These are phyloP conservation scores for Aspergillus egyptiacus DNA, from an alignment of 495 filamentous ascomycete species.

Conservation along the genomic window DNA sequence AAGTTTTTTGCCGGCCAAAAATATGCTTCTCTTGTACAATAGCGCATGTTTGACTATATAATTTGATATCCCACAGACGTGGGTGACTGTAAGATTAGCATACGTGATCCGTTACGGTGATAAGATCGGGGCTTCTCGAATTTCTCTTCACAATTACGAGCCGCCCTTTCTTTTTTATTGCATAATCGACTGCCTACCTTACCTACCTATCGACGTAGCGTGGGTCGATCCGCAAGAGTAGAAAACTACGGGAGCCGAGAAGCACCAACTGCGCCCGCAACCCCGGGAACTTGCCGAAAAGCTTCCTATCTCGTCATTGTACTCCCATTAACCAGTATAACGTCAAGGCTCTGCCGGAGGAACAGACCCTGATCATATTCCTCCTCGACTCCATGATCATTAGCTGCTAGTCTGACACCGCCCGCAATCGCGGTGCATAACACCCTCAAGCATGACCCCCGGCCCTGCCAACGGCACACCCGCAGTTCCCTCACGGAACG, in stretches of 20 bases:
- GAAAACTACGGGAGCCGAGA: conserved; percentile 20
- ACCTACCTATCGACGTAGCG: too few species aligned
- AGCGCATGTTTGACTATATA: conserved; percentile 7
- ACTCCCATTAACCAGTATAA: too few species aligned
- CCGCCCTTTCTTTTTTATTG: background rate
- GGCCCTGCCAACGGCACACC: conserved; percentile 27
- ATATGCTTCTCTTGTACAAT: conserved; percentile 31
- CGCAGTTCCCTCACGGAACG: conserved; percentile 41
- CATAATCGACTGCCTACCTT: background rate
- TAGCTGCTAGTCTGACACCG: conserved; percentile 6
- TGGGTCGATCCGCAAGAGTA: conserved; percentile 16
- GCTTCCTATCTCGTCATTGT: too few species aligned
- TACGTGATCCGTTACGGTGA: too few species aligned
- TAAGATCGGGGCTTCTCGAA: too few species aligned
- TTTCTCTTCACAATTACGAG: background rate
- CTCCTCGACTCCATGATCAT: conserved; percentile 5
- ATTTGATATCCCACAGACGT: background rate
- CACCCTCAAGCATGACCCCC: conserved; percentile 26
- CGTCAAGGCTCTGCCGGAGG: too few species aligned
- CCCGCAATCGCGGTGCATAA: conserved; percentile 24
- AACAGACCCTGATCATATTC: too few species aligned
- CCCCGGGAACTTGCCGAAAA: conserved; percentile 18
- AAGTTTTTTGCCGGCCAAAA: conserved; percentile 71
- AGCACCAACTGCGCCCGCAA: conserved; percentile 12
- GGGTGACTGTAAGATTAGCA: background rate